A percentile compares a stretch with the other conserved stretches of the same genome.
Evolutionary conservation across 2,329 filamentous ascomycete genomes (phyloP).

Genomic region (Furcasterigmium sp.): DNA sequence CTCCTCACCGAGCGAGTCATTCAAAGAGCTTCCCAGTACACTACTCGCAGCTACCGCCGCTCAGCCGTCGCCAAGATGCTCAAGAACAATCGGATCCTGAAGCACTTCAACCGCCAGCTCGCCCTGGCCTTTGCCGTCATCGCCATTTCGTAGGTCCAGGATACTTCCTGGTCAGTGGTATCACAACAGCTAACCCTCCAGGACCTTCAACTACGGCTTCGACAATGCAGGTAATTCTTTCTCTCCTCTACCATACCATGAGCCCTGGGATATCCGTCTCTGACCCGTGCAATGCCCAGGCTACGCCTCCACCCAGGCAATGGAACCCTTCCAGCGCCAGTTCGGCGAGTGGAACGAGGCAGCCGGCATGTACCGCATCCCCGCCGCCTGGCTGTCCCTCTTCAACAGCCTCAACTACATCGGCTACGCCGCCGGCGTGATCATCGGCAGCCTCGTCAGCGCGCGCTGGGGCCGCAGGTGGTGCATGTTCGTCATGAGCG

Average conservation of each 20-base stretch:
- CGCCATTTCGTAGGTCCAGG: neutral
- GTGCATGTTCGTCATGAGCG: slow-evolving; percentile 30
- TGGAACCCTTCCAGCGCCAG: slow-evolving; percentile 26
- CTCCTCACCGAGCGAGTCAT: too few relatives aligned
- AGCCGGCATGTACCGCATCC: slow-evolving; percentile 16
- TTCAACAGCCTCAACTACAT: slow-evolving; percentile 28
- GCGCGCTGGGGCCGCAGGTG: slow-evolving; percentile 24
- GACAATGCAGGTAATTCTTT: too few relatives aligned
- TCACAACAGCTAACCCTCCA: too few relatives aligned
- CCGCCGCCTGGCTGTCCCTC: slow-evolving; percentile 26
- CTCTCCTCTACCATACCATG: too few relatives aligned
- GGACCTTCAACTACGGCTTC: neutral
- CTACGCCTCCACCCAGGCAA: slow-evolving; percentile 30
- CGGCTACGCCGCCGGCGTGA: slow-evolving; percentile 22
- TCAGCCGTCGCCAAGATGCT: neutral
- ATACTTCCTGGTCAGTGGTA: too few relatives aligned
- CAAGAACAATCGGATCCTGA: neutral
- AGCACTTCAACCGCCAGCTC: slow-evolving; percentile 1
- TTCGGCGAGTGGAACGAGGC: slow-evolving; percentile 22
- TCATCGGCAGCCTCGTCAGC: slow-evolving; percentile 18
- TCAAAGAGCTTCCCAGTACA: too few relatives aligned
- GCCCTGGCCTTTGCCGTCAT: neutral
- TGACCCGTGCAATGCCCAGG: too few relatives aligned
- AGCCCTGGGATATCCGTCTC: too few relatives aligned
- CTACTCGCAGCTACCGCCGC: too few relatives aligned